phyloP scores from a whole-genome alignment of 345 rosid species.

The Aquilaria yunnanensis region DNA sequence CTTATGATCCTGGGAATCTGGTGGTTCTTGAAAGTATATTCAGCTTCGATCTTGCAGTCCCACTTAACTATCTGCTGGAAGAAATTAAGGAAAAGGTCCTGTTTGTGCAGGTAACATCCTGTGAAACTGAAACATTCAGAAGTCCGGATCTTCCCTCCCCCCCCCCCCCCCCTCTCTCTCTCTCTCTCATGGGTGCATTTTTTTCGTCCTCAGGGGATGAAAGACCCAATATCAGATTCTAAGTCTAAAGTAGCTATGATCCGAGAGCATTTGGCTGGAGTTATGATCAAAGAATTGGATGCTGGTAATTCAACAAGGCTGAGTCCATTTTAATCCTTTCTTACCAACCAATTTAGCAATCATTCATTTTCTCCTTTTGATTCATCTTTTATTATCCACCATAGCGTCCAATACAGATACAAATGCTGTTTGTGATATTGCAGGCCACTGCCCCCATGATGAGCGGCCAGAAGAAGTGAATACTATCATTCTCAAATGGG shows the following conservation, averaged over 20 bases:
- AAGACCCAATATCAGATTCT: constrained; percentile 70
- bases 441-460: constrained; percentile 91
- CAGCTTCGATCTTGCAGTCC: constrained; percentile 73
- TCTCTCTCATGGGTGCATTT: neutral
- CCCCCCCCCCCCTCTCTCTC: neutral
- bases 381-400: too few relatives aligned
- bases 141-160: too few relatives aligned
- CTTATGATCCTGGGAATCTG: constrained; percentile 71
- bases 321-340: neutral
- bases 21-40: constrained; percentile 83
- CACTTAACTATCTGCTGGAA: constrained; percentile 68
- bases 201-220: constrained; percentile 52
- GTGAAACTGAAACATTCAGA: neutral
- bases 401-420: too few relatives aligned
- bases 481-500: constrained; percentile 48
- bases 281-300: constrained; percentile 46
- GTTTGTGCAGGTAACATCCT: constrained; percentile 54
- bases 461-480: constrained; percentile 69
- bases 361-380: neutral
- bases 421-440: constrained; percentile 4
- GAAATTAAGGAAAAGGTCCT: constrained; percentile 48
- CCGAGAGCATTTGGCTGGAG: constrained; percentile 42
- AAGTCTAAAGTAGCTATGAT: constrained; percentile 56
- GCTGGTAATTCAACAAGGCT: constrained; percentile 41
- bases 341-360: neutral